phyloP scores from a whole-genome alignment of 257 asterid genomes.

The Lithospermum erythrorhizon region DNA sequence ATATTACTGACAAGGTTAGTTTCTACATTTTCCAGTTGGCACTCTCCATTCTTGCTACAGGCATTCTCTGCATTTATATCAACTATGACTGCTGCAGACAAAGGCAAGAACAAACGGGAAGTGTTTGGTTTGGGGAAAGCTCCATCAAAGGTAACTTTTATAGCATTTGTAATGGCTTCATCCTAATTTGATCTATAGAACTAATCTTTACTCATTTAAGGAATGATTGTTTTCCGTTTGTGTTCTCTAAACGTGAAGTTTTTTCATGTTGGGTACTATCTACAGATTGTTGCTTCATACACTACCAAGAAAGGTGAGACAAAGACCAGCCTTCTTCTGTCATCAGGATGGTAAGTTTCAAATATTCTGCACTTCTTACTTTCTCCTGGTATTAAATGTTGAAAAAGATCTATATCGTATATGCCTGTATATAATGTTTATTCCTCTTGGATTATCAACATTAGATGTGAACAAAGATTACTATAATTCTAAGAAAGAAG shows the following conservation, averaged over 20 bases:
- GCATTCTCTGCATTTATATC: conserved; percentile 72
- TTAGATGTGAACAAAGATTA: background rate
- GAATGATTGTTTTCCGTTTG: conserved; percentile 4
- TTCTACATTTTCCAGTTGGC: conserved; percentile 48
- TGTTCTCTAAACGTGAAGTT: background rate
- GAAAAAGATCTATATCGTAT: background rate
- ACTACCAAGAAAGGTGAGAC: conserved; percentile 70
- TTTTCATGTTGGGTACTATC: background rate
- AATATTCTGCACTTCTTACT: background rate
- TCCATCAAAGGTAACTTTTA: conserved; percentile 69
- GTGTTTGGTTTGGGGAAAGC: conserved; percentile 89
- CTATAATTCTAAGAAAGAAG: background rate
- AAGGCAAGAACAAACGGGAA: conserved; percentile 96
- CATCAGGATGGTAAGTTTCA: conserved; percentile 82
- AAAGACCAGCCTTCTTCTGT: conserved; percentile 70
- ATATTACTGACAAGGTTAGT: conserved; percentile 15
- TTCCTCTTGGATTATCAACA: background rate
- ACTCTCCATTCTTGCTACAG: conserved; percentile 55
- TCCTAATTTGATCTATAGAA: conserved; percentile 4
- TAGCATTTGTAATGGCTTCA: conserved; percentile 1
- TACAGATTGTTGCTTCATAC: conserved; percentile 80
- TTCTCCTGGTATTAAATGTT: background rate
- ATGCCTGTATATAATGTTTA: background rate
- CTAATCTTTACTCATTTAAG: background rate
- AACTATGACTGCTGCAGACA: conserved; percentile 95